Evolutionary conservation across 2,329 filamentous ascomycete species (phyloP), one percentile per base, ranked within the genome.

Genomic region (Ophiosphaerella herpotricha): DNA sequence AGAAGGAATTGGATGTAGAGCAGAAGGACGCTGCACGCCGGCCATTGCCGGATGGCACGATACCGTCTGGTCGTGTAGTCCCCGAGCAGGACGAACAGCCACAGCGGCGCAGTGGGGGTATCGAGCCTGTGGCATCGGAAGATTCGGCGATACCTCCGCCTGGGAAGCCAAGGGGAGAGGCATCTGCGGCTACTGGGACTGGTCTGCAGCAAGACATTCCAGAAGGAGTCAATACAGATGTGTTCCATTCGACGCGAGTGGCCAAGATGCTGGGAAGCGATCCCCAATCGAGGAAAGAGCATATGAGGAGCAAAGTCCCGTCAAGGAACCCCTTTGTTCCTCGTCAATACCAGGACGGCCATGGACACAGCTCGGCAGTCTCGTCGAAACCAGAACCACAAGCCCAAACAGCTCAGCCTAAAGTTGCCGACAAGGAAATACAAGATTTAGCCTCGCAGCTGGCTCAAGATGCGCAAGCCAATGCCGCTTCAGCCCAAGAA

Each of bases 191-290:
- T 43, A 72, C 76, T 7, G 81, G 85, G 59, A 78, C 80, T 23
- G 8, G 54, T 33, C 58, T 61, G 37, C 59, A 59, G 43, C 67
- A 78, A 47, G 75, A 79, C n/a, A 51, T 80, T 13, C 78, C 83
- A 4, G 81, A 84, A 45, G 84, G 81, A 39, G 75, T 86, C 61
- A 80, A 87, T 61, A 79, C 80, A 5, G 80, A 84, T 56, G 70
- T 88, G 0, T 88, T 88, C 63, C 81, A 82, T 48, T 87, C 82
- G 46, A 80, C 80, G 3, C 78, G 77, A 46, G 80, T 86, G 16
- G 81, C 83, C 24, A 78, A 74, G 52, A 76, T 83, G 68, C 72
- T 87, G 12, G 78, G 81, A 26, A 76, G 76, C 26, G 77, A 79
- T 32, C 65, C 64, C 5, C 64, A 70, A 46, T 64, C 66, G 12